Percentiles rank a stretch among this genome's conserved stretches.
These are phyloP conservation scores for Dictyostelium purpureum DNA, from an alignment of 78 protist species.

Conservation along the genomic window DNA sequence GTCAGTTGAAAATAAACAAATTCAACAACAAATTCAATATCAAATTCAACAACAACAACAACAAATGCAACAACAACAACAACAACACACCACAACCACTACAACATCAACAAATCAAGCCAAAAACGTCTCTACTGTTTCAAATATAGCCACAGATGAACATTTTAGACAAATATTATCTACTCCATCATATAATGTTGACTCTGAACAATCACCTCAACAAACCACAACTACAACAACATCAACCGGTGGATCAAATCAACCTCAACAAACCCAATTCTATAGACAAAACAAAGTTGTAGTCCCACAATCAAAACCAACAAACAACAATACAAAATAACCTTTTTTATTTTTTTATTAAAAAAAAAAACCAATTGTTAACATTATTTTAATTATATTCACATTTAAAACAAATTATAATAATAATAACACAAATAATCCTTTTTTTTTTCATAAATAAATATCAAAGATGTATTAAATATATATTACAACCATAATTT, in stretches of 20 bases:
- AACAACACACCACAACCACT: neutral
- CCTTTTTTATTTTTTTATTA: too few relatives aligned
- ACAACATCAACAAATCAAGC: neutral
- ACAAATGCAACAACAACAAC: neutral
- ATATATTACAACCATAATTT: too few relatives aligned
- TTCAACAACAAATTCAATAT: slow-evolving; percentile 1
- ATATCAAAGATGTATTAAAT: too few relatives aligned
- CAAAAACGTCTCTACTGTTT: neutral
- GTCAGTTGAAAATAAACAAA: neutral
- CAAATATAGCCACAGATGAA: neutral
- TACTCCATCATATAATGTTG: neutral
- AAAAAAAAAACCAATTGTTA: too few relatives aligned
- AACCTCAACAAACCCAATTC: neutral
- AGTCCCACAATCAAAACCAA: slow-evolving; percentile 4
- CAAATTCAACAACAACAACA: neutral
- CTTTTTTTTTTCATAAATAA: too few relatives aligned
- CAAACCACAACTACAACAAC: slow-evolving; percentile 4
- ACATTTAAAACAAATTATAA: too few relatives aligned
- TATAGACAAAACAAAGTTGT: slow-evolving; percentile 4
- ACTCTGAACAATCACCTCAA: neutral
- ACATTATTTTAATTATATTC: too few relatives aligned
- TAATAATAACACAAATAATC: too few relatives aligned
- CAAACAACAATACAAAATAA: too few relatives aligned
- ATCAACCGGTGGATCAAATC: slow-evolving; percentile 22
- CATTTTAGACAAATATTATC: neutral